Evolutionary conservation across 2,329 filamentous ascomycete genomes (phyloP).

Genomic region (Aspergillus alliaceus): DNA sequence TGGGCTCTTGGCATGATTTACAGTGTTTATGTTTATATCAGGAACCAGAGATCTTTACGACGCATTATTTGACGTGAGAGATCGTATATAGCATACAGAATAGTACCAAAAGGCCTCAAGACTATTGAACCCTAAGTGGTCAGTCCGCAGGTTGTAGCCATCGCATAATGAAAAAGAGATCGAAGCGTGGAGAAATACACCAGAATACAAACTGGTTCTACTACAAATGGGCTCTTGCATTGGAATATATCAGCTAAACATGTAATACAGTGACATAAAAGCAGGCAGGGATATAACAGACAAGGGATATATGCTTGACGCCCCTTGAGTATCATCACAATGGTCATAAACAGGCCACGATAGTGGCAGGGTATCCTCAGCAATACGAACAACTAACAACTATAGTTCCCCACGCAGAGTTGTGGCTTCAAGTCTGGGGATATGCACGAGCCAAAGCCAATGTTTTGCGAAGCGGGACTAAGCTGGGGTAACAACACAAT

Average conservation of each 20-base stretch:
- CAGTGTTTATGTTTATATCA: too few species aligned
- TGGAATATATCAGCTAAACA: not conserved
- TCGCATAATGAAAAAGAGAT: not conserved
- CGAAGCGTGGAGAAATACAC: too few species aligned
- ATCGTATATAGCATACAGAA: not conserved
- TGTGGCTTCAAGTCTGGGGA: not conserved
- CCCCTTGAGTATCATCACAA: constrained; percentile 18
- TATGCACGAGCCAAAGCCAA: not conserved
- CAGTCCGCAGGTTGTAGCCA: not conserved
- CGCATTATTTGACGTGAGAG: too few species aligned
- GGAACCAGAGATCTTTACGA: too few species aligned
- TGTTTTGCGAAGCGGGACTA: not conserved
- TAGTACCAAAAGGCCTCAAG: not conserved
- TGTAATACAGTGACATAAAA: not conserved
- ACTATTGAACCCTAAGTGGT: not conserved
- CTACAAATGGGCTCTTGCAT: not conserved
- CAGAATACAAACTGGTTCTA: too few species aligned
- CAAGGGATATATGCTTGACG: not conserved
- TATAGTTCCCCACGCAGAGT: not conserved
- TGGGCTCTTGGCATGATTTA: too few species aligned
- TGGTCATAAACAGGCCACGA: constrained; percentile 23
- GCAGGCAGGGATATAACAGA: not conserved
- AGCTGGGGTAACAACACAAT: not conserved
- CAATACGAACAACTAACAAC: constrained; percentile 17
- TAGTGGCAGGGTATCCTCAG: constrained; percentile 24